Base-by-base conservation (phyloP, 768 basidiomycete genomes). In the Lentinula guzmanii region DNA sequence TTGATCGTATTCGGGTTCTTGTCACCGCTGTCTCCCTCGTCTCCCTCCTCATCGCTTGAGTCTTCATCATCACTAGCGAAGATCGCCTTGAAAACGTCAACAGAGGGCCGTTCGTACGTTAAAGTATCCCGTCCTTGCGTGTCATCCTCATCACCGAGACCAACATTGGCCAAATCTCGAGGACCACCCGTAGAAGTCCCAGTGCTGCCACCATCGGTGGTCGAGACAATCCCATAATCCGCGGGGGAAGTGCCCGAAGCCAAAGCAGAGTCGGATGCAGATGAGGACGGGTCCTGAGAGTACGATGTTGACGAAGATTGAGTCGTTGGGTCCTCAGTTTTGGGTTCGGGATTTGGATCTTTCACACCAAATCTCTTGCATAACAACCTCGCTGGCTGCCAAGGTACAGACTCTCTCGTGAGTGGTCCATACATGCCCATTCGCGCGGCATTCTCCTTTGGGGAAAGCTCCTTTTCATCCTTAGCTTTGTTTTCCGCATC, bases 51-150 rank as follows among this genome's bases (percentile, higher is more conserved):
- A 2, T 86, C 86, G 8, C 86, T 90, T 16, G 86, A 87, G 39
- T 92, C 91, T 67, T 96, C 94, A 50, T 93, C 92, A 63, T 93
- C 93, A 73, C 91, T 94, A 10, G 94, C 95, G 70, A 99, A 99
- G 63, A 99, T 98, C 3, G 96, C 95, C 71, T 96, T 97, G 80
- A 98, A 99, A 48, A 98, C 86, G 68, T 94, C 90, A 82, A 94
- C 91, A 5, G 86, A 77, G 2, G 97, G 96, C 42, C 90, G 82
- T 66, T 91, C 79, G 71, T 98, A 95, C 0, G 91, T 95, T 64
- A 98, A 77, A 5, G 86, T 94, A 68, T 95, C 94, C 41, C 82
- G 75, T 0, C 94, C 95, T 70, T 97, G 95, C 33, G 81, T 83
- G 45, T 95, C 93, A 68, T 98, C 95, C 55, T 97, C 95, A 31